These are phyloP conservation scores for Venturia pyrina DNA, from an alignment of 2,329 filamentous ascomycete genomes.

Conservation along the genomic window DNA sequence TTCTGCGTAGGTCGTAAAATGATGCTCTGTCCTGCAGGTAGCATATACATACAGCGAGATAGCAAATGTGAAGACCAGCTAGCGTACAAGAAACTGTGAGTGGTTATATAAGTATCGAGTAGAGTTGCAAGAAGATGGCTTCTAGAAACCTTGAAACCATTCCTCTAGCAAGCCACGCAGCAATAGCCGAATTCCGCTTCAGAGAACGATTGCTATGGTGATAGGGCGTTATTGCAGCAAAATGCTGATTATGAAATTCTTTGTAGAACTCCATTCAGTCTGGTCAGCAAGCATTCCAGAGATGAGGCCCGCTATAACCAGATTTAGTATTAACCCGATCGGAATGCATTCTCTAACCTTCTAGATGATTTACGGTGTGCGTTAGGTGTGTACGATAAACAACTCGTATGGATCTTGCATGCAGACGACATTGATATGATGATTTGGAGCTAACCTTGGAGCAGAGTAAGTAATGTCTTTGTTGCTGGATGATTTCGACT, in stretches of 20 bases:
- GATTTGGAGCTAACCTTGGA: neutral
- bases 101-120: neutral
- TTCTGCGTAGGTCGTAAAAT: neutral
- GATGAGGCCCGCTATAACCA: neutral
- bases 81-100: neutral
- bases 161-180: neutral
- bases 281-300: neutral
- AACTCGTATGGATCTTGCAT: neutral
- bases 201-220: neutral
- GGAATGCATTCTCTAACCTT: neutral
- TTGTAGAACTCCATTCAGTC: neutral
- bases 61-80: neutral
- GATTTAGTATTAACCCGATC: neutral
- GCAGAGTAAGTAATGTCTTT: neutral
- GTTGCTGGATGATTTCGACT: neutral
- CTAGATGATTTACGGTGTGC: neutral
- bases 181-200: neutral
- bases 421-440: neutral
- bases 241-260: neutral
- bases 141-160: slow-evolving; percentile 4
- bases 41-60: neutral
- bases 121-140: neutral
- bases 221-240: neutral
- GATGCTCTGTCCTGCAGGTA: neutral
- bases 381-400: neutral